Evolutionary conservation across 495 filamentous ascomycete genomes (phyloP).

Genomic region (Xylaria cubensis): DNA sequence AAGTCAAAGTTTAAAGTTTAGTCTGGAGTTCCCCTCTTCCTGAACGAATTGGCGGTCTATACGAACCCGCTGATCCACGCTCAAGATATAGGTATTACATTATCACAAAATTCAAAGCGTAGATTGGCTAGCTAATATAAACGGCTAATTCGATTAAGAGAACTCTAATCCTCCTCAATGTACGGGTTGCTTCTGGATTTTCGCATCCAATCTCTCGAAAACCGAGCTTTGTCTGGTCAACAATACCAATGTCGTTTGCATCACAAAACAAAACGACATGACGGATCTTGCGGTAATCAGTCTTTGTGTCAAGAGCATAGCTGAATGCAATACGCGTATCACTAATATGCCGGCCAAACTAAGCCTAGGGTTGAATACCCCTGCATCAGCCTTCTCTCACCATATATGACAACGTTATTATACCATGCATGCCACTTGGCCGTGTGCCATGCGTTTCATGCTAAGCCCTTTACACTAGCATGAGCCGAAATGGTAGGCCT

Average conservation of each 20-base stretch:
- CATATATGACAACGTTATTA: constrained; percentile 13
- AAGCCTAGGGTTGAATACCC: not conserved
- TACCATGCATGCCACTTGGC: constrained; percentile 11
- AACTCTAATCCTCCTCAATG: not conserved
- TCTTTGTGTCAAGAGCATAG: constrained; percentile 11
- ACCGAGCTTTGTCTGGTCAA: not conserved
- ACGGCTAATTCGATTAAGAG: too few species aligned
- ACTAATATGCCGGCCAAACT: not conserved
- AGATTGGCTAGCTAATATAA: too few species aligned
- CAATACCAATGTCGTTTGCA: too few species aligned
- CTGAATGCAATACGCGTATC: not conserved
- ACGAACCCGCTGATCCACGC: too few species aligned
- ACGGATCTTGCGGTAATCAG: not conserved
- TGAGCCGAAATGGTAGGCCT: not conserved
- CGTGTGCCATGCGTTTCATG: constrained; percentile 20
- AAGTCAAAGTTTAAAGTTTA: not conserved
- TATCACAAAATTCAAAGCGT: too few species aligned
- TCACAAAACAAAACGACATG: not conserved
- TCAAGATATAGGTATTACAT: too few species aligned
- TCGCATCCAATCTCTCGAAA: not conserved
- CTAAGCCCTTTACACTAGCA: not conserved
- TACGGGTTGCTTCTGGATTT: not conserved
- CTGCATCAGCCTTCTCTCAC: constrained; percentile 16
- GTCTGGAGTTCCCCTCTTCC: too few species aligned
- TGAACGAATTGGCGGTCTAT: too few species aligned